These are phyloP conservation scores for Hysterium pulicare DNA, from an alignment of 2,329 filamentous ascomycete genomes.

Conservation along the genomic window DNA sequence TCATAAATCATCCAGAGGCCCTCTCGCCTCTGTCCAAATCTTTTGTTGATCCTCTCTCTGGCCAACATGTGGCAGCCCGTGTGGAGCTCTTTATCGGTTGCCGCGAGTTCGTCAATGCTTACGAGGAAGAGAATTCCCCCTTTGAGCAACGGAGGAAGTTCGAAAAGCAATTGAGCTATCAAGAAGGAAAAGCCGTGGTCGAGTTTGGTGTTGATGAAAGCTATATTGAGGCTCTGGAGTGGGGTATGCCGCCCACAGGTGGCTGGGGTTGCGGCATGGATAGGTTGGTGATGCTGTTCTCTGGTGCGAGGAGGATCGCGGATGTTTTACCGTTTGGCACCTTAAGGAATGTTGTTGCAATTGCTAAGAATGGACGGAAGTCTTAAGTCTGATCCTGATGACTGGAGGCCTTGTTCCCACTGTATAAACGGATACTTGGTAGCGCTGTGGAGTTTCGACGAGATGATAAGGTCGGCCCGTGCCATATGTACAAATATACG, in stretches of 20 bases:
- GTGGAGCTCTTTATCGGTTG: constrained; percentile 80
- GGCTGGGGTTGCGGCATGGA: constrained; percentile 96
- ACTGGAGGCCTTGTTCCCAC: no score
- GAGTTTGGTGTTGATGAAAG: constrained; percentile 66
- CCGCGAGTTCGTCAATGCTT: constrained; percentile 89
- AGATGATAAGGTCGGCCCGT: neutral
- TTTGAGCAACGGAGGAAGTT: constrained; percentile 84
- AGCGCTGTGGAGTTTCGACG: no score
- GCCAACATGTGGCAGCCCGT: constrained; percentile 73
- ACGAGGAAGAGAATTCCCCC: constrained; percentile 96
- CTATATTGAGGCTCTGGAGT: constrained; percentile 80
- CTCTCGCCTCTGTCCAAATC: constrained; percentile 91
- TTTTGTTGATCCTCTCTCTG: constrained; percentile 63
- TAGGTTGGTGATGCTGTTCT: constrained; percentile 85
- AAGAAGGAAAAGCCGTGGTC: constrained; percentile 35
- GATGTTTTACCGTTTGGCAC: constrained; percentile 89
- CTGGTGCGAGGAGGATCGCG: constrained; percentile 71
- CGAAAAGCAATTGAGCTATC: constrained; percentile 51
- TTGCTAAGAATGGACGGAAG: constrained; percentile 17
- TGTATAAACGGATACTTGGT: no score
- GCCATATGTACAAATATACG: no score
- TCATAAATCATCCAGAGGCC: constrained; percentile 83
- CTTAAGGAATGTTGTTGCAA: constrained; percentile 58
- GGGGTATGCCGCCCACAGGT: constrained; percentile 89
- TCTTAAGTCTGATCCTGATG: neutral